Evolutionary conservation across 1,284 basidiomycete species (phyloP).

Genomic region (Trametes polyzona): DNA sequence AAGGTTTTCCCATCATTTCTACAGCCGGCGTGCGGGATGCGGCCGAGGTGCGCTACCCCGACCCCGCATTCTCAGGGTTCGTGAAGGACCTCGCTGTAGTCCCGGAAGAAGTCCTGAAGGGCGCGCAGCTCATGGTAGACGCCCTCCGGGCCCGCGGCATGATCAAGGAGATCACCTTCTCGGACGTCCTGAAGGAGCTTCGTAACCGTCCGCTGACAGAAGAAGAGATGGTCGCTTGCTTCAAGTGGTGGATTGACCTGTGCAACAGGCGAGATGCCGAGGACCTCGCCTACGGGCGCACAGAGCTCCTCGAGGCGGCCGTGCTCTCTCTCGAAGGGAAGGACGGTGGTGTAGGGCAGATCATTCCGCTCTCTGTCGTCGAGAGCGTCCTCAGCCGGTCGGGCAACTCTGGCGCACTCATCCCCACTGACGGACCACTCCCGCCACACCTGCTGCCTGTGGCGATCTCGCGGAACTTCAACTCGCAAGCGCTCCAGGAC

Average conservation of each 20-base stretch:
- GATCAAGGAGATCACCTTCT: slow-evolving; percentile 83
- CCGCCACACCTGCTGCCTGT: slow-evolving; percentile 81
- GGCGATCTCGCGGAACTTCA: slow-evolving; percentile 67
- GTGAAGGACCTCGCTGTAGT: slow-evolving; percentile 82
- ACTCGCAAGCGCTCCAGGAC: slow-evolving; percentile 55
- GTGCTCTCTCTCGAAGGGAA: slow-evolving; percentile 55
- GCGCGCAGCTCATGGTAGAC: slow-evolving; percentile 69
- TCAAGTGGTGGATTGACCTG: slow-evolving; percentile 88
- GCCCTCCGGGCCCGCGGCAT: slow-evolving; percentile 70
- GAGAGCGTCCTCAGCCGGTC: slow-evolving; percentile 75
- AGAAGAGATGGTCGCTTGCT: slow-evolving; percentile 79
- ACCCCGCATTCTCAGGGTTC: slow-evolving; percentile 77
- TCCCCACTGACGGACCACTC: slow-evolving; percentile 84
- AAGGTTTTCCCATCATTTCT: slow-evolving; percentile 78
- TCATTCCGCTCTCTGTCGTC: slow-evolving; percentile 74
- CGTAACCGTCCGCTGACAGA: slow-evolving; percentile 72
- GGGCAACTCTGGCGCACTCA: slow-evolving; percentile 51
- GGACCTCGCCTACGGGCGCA: slow-evolving; percentile 53
- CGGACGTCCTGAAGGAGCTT: slow-evolving; percentile 87
- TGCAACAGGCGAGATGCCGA: slow-evolving; percentile 52
- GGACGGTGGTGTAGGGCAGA: slow-evolving; percentile 47
- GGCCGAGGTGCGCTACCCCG: slow-evolving; percentile 78
- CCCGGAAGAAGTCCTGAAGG: slow-evolving; percentile 65
- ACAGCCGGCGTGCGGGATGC: slow-evolving; percentile 77
- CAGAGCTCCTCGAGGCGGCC: slow-evolving; percentile 71